Evolutionary conservation across 2,329 filamentous ascomycete genomes (phyloP).

Genomic region (Pseudocercospora fijiensis): DNA sequence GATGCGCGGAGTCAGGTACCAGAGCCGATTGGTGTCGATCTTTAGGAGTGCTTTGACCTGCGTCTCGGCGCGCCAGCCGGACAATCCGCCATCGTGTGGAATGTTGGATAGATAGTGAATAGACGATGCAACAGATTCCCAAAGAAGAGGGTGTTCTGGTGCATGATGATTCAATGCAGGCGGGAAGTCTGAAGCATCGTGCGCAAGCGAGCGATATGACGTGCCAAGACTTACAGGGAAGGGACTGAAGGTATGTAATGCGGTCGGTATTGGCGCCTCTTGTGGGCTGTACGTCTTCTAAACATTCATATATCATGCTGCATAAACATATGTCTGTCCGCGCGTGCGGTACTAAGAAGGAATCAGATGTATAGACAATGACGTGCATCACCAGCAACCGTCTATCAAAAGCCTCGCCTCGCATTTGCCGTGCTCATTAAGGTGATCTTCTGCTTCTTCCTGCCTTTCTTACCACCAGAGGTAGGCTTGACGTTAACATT

Average conservation of each 20-base stretch:
- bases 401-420: slow-evolving; percentile 10
- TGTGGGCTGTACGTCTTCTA: neutral
- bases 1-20: neutral
- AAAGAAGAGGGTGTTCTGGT: no score
- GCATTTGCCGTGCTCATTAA: slow-evolving; percentile 62
- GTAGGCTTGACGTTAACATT: slow-evolving; percentile 45
- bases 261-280: neutral
- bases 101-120: no score
- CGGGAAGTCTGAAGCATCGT: neutral
- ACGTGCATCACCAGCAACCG: neutral
- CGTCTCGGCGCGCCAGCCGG: neutral
- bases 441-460: slow-evolving; percentile 68
- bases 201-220: neutral
- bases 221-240: neutral
- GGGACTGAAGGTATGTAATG: no score
- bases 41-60: neutral
- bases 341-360: neutral
- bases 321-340: neutral
- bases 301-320: slow-evolving; percentile 1
- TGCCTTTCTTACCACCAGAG: slow-evolving; percentile 55
- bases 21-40: slow-evolving; percentile 5
- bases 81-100: neutral
- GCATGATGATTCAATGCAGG: no score
- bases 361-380: neutral
- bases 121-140: no score